Conservation (phyloP, 2,329 filamentous ascomycete species). For the Claviceps monticola region DNA sequence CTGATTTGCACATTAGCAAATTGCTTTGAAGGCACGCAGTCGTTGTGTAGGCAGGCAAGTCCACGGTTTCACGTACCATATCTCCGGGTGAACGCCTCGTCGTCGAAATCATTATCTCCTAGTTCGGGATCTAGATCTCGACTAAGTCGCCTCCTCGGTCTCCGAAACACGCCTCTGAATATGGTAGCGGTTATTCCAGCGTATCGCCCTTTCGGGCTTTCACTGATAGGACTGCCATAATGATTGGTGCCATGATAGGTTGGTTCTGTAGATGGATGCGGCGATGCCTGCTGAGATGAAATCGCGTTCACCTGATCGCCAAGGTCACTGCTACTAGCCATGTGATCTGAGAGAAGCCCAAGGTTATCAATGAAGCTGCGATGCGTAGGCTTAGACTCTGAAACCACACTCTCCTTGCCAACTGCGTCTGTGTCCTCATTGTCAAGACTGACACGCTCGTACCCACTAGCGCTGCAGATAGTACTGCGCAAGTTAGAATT, state of each 20-base stretch:
- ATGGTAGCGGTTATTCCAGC: background rate
- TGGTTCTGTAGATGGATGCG: background rate
- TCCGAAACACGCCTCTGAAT: background rate
- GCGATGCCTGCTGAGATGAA: background rate
- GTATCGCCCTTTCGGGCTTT: background rate
- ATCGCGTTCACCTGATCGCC: background rate
- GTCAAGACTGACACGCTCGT: background rate
- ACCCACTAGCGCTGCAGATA: background rate
- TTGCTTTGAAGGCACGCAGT: too few relatives aligned
- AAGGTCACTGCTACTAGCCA: background rate
- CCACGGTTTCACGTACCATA: conserved; percentile 14
- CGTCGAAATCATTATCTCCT: conserved; percentile 3
- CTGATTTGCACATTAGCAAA: conserved; percentile 1
- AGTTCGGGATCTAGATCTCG: background rate
- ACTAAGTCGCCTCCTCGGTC: background rate
- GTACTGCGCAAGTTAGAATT: background rate
- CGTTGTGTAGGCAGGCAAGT: background rate
- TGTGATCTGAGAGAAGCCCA: background rate
- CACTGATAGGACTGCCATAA: background rate
- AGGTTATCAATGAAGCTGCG: background rate
- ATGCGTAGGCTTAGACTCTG: background rate
- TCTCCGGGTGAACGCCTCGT: conserved; percentile 19
- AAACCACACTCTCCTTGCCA: background rate
- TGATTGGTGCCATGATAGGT: background rate
- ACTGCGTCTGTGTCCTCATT: background rate